Evolutionary conservation across 495 filamentous ascomycete species (phyloP).

Genomic region (Bryoglossum gracile): DNA sequence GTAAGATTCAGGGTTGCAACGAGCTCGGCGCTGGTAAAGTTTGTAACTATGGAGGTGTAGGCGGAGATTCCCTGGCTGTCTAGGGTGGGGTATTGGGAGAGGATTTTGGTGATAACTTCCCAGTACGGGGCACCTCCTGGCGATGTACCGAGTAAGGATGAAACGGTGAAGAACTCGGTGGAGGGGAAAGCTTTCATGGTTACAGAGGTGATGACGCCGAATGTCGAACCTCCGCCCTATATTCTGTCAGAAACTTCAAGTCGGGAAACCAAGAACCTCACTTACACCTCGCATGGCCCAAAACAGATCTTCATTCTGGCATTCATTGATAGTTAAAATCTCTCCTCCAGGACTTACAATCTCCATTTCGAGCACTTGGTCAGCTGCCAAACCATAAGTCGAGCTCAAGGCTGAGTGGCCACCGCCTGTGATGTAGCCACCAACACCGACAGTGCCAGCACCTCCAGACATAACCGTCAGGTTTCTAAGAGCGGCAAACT

Average conservation of each 20-base stretch:
- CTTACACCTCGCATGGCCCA: slow-evolving; percentile 56
- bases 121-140: slow-evolving; percentile 13
- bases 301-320: slow-evolving; percentile 52
- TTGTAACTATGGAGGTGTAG: slow-evolving; percentile 23
- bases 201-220: slow-evolving; percentile 50
- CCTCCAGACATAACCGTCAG: not conserved
- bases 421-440: slow-evolving; percentile 51
- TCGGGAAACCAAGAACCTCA: not conserved
- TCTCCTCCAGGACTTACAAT: slow-evolving; percentile 48
- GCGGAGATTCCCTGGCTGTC: slow-evolving; percentile 31
- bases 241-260: not conserved
- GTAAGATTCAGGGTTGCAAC: slow-evolving; percentile 20
- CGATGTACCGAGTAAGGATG: slow-evolving; percentile 14
- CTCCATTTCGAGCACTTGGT: slow-evolving; percentile 54
- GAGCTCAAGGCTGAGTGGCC: slow-evolving; percentile 50
- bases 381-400: slow-evolving; percentile 52
- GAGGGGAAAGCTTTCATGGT: slow-evolving; percentile 35
- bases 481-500: slow-evolving; percentile 17
- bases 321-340: slow-evolving; percentile 45
- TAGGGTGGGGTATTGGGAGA: slow-evolving; percentile 32
- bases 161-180: not conserved
- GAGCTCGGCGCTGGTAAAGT: slow-evolving; percentile 21
- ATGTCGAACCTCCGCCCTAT: slow-evolving; percentile 58
- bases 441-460: slow-evolving; percentile 29
- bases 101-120: slow-evolving; percentile 32